Evolutionary conservation across 2,329 filamentous ascomycete species (phyloP).

Genomic region (Lecanosticta acicola): DNA sequence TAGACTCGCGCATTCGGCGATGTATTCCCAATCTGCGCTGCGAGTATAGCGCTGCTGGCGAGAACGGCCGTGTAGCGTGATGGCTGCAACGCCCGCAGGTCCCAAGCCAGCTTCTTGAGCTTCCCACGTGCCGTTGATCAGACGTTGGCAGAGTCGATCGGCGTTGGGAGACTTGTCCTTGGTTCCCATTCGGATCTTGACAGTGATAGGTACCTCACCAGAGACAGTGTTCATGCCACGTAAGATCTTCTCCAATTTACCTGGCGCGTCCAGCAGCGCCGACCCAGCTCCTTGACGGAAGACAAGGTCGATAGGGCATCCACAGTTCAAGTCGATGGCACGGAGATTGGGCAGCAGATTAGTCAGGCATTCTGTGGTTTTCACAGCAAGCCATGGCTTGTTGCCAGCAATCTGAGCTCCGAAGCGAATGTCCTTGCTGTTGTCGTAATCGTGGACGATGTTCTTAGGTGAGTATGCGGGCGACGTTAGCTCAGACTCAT

Average conservation of each 20-base stretch:
- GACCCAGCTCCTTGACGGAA: conserved; percentile 85
- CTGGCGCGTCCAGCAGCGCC: conserved; percentile 78
- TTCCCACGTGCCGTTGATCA: conserved; percentile 74
- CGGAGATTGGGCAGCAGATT: conserved; percentile 74
- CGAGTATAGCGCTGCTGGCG: conserved; percentile 92
- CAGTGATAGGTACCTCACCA: conserved; percentile 82
- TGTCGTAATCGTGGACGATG: conserved; percentile 72
- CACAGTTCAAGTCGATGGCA: conserved; percentile 92
- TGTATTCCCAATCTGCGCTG: conserved; percentile 91
- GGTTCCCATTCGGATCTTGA: conserved; percentile 91
- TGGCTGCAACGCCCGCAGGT: conserved; percentile 81
- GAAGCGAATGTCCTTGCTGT: conserved; percentile 77
- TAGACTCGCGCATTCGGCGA: conserved; percentile 78
- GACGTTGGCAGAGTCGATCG: conserved; percentile 71
- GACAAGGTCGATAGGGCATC: conserved; percentile 92
- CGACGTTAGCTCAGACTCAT: conserved; percentile 71
- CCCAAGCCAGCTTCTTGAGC: conserved; percentile 61
- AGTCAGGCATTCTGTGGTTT: conserved; percentile 76
- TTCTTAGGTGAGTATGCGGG: conserved; percentile 59
- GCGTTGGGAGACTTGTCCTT: conserved; percentile 74
- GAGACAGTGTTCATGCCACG: conserved; percentile 94
- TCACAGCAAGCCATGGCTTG: conserved; percentile 84
- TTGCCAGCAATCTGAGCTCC: conserved; percentile 89
- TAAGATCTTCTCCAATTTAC: conserved; percentile 89
- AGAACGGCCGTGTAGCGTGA: conserved; percentile 89